Percentiles rank a stretch among this genome's conserved stretches.
These are phyloP conservation scores for Tricholoma terreum DNA, from an alignment of 768 basidiomycete genomes.

Conservation along the genomic window DNA sequence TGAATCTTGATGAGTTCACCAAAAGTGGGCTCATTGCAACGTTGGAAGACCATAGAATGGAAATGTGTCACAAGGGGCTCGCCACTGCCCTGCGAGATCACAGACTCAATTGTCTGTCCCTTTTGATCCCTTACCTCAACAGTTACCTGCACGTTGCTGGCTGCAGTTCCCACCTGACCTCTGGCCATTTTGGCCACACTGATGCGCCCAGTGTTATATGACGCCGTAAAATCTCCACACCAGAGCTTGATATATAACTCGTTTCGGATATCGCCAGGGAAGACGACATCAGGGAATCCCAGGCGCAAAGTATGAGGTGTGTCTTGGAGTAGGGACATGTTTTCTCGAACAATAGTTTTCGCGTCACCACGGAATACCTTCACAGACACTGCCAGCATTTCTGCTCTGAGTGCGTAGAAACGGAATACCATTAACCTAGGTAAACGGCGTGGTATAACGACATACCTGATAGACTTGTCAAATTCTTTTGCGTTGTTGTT, in stretches of 20 bases:
- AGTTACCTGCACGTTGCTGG: conserved; percentile 82
- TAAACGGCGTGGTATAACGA: conserved; percentile 1
- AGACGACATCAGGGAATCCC: conserved; percentile 95
- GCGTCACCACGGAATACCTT: conserved; percentile 87
- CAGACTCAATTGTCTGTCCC: conserved; percentile 65
- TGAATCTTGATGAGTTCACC: conserved; percentile 90
- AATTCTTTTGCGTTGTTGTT: conserved; percentile 73
- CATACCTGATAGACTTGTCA: conserved; percentile 77
- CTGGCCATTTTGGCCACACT: conserved; percentile 64
- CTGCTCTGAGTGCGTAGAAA: conserved; percentile 56
- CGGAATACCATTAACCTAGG: neutral
- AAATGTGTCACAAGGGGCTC: conserved; percentile 79
- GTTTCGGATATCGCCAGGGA: conserved; percentile 88
- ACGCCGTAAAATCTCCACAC: conserved; percentile 80
- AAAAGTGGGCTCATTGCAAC: conserved; percentile 86
- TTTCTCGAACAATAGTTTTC: conserved; percentile 71
- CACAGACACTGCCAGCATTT: conserved; percentile 78
- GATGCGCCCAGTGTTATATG: conserved; percentile 47
- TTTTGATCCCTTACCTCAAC: conserved; percentile 80
- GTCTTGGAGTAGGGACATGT: conserved; percentile 78
- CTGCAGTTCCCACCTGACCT: conserved; percentile 47
- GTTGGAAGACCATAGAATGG: conserved; percentile 87
- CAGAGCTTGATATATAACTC: conserved; percentile 96
- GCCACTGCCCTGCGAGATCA: conserved; percentile 81
- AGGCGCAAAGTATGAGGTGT: conserved; percentile 81